Conservation (phyloP, 2,329 filamentous ascomycete genomes). For the Fusarium domesticum region DNA sequence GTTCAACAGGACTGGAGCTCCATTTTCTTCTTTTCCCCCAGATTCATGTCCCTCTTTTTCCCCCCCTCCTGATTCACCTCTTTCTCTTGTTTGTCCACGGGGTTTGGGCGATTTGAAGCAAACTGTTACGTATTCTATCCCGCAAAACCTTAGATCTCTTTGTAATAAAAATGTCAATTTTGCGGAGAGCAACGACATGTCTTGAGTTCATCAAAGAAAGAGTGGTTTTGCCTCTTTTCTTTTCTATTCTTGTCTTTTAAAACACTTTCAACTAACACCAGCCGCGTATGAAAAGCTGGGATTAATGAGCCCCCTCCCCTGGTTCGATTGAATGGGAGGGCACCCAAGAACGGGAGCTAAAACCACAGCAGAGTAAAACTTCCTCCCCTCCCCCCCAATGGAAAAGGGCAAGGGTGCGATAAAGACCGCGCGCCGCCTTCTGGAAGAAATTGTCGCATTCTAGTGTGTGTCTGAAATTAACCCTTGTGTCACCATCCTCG, state of each 20-base stretch:
- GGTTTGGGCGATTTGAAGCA: slow-evolving; percentile 4
- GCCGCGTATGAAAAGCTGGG: too few species aligned
- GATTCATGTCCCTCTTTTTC: not conserved
- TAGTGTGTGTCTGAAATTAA: not conserved
- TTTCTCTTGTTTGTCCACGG: slow-evolving; percentile 3
- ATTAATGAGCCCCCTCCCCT: too few species aligned
- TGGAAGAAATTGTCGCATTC: not conserved
- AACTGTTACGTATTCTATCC: slow-evolving; percentile 14
- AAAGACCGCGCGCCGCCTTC: not conserved
- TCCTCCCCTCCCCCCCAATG: not conserved
- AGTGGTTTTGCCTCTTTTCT: too few species aligned
- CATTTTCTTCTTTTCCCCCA: not conserved
- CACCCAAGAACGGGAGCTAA: not conserved
- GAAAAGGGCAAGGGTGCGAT: not conserved
- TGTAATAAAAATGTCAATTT: slow-evolving; percentile 8
- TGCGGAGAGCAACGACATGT: slow-evolving; percentile 6
- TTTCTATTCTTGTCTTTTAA: too few species aligned
- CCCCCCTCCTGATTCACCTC: slow-evolving; percentile 8
- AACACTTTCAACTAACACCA: too few species aligned
- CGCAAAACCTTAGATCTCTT: not conserved
- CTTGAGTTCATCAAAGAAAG: too few species aligned
- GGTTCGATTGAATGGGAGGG: too few species aligned
- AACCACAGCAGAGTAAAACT: not conserved
- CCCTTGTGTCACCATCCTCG: not conserved
- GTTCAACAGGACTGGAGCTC: slow-evolving; percentile 7